Percentiles rank a stretch among this genome's conserved stretches.
These are phyloP conservation scores for Reticulomyxa filosa DNA, from an alignment of 78 protist species.

Conservation along the genomic window DNA sequence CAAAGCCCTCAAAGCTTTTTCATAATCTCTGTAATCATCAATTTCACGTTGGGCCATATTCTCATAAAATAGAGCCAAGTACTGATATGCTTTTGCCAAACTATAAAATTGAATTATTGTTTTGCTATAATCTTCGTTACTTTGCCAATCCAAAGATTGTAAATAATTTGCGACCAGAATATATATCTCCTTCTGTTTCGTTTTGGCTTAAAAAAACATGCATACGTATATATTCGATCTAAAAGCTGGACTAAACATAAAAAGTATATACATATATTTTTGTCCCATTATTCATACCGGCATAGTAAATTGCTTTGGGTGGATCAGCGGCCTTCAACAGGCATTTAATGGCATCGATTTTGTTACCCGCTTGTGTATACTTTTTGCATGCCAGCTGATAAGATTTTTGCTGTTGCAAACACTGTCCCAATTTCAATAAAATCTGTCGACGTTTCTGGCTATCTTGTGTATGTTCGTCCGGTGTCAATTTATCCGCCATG, in stretches of 20 bases:
- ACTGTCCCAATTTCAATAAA: slow-evolving; percentile 15
- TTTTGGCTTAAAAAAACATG: slow-evolving; percentile 6
- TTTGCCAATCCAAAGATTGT: slow-evolving; percentile 37
- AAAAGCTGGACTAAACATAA: not conserved
- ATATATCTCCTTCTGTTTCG: slow-evolving; percentile 31
- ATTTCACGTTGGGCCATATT: slow-evolving; percentile 39
- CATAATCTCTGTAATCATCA: slow-evolving; percentile 60
- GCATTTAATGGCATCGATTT: slow-evolving; percentile 36
- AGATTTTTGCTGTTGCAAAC: slow-evolving; percentile 14
- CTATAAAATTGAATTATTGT: slow-evolving; percentile 43
- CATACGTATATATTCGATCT: not conserved
- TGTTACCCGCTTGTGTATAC: slow-evolving; percentile 40
- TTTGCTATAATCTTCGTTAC: slow-evolving; percentile 27
- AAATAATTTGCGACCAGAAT: slow-evolving; percentile 58
- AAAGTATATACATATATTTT: not conserved
- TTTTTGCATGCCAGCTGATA: slow-evolving; percentile 38
- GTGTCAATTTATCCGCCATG: slow-evolving; percentile 29
- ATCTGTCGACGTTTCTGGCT: not conserved
- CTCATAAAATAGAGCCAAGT: slow-evolving; percentile 47
- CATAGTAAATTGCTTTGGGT: slow-evolving; percentile 44
- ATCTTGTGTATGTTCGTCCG: not conserved
- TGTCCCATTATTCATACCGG: too few species aligned
- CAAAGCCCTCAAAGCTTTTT: slow-evolving; percentile 38
- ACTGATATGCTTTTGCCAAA: slow-evolving; percentile 38
- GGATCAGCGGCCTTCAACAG: slow-evolving; percentile 52